Percentiles rank a stretch among this genome's conserved stretches.
phyloP scores from a whole-genome alignment of 2,329 filamentous ascomycete genomes.

The Neofusicoccum parvum region DNA sequence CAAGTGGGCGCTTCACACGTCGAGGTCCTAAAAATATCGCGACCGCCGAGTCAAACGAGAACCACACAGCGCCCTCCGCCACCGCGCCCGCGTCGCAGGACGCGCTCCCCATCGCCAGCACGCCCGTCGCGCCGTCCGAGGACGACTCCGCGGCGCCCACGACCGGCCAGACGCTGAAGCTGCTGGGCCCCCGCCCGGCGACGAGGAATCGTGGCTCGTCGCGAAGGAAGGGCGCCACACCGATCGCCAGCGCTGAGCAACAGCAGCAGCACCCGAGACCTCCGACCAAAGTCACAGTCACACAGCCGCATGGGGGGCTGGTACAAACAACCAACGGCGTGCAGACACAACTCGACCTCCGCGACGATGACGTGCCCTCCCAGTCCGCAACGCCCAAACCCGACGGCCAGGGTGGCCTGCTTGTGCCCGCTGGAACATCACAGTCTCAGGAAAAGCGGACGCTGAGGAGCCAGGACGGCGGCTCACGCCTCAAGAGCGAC shows the following conservation, averaged over 20 bases:
- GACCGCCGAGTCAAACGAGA: slow-evolving; percentile 29
- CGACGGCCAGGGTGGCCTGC: slow-evolving; percentile 32
- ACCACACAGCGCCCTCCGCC: slow-evolving; percentile 29
- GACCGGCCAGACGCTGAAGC: slow-evolving; percentile 18
- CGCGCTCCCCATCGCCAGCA: slow-evolving; percentile 18
- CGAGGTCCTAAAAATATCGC: slow-evolving; percentile 27
- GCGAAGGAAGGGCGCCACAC: slow-evolving; percentile 20
- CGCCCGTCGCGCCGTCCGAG: slow-evolving; percentile 14
- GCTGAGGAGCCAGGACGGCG: slow-evolving; percentile 80
- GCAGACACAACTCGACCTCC: slow-evolving; percentile 35
- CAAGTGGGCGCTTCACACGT: slow-evolving; percentile 35
- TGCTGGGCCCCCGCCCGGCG: slow-evolving; percentile 18
- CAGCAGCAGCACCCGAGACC: slow-evolving; percentile 32
- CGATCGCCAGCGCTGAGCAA: slow-evolving; percentile 21
- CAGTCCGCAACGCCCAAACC: slow-evolving; percentile 35
- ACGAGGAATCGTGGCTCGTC: slow-evolving; percentile 20
- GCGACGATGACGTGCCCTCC: slow-evolving; percentile 37
- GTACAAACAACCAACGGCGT: slow-evolving; percentile 48
- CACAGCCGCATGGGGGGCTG: slow-evolving; percentile 45
- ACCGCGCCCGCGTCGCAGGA: slow-evolving; percentile 28
- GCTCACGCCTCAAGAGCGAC: slow-evolving; percentile 85
- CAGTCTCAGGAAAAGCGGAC: slow-evolving; percentile 66
- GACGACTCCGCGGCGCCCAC: slow-evolving; percentile 12
- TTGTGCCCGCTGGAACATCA: slow-evolving; percentile 22
- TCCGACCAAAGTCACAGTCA: slow-evolving; percentile 46